Evolutionary conservation across 345 rosid genomes (phyloP), one percentile per base, ranked within the genome.

Genomic region (Trapa incisa): DNA sequence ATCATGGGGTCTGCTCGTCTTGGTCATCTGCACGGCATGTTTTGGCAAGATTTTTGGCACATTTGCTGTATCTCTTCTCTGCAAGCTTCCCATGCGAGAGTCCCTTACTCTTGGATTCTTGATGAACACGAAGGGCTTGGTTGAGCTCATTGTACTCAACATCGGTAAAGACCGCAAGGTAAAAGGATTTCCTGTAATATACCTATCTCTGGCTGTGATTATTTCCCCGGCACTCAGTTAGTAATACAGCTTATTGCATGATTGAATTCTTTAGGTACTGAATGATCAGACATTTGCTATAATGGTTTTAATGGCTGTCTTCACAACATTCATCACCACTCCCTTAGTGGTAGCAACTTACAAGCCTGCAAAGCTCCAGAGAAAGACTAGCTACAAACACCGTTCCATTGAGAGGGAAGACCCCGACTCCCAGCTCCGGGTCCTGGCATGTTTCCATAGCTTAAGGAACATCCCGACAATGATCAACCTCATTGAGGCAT

Each of bases 91-190:
- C 47, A 42, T 80, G 8, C 70, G 45, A 56, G 97, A 91, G 68
- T 75, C 91, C 12, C 47, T 84, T 14, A 80, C 92, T 29, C 71
- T 88, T 2, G 96, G 96, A 12, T 80, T 91, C 70, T 71, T 88
- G 41, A 88, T 91, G 96, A 91, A 88, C 67, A 88, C 93, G 1
- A 88, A 87, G 74, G 93, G 97, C 32, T 72, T 91, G 79, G 96
- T 93, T 61, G 97, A 90, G 76, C 89, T 93, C 70, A 86, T 93
- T 70, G 90, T 90, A 65, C 90, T 90, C 66, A 90, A 90, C 77
- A 88, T 88, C 45, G 95, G 90, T 22, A 88, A 81, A 79, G 96
- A 91, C 65, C 77, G 91, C 73, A 71, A 71, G 65, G 73, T 65
- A 33, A 42, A 41, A 6, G 4, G 16, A 8, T 38, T 6, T 37